Conservation (phyloP, 768 basidiomycete genomes). For the Sarcodon sp. region DNA sequence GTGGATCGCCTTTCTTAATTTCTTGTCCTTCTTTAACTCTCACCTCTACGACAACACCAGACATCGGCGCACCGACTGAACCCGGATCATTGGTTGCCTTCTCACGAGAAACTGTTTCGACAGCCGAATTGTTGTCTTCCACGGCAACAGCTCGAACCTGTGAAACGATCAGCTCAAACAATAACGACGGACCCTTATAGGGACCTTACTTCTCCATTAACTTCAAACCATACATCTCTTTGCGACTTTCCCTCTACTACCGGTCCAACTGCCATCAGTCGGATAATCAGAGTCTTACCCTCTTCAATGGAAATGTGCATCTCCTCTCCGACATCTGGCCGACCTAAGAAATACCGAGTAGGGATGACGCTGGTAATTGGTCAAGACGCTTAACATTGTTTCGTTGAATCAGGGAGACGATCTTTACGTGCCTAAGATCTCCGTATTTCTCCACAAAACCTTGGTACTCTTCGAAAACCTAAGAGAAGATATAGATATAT, state of each 20-base stretch:
- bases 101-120: slow-evolving; percentile 90
- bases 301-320: slow-evolving; percentile 94
- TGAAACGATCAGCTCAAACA: background rate
- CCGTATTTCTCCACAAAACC: slow-evolving; percentile 93
- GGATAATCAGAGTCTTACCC: slow-evolving; percentile 94
- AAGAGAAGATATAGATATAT: slow-evolving; percentile 2
- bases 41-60: slow-evolving; percentile 96
- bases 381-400: background rate
- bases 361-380: slow-evolving; percentile 64
- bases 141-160: slow-evolving; percentile 91
- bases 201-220: slow-evolving; percentile 75
- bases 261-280: slow-evolving; percentile 89
- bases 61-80: slow-evolving; percentile 96
- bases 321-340: slow-evolving; percentile 87
- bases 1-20: slow-evolving; percentile 95
- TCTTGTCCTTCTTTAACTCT: slow-evolving; percentile 96
- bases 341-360: slow-evolving; percentile 93
- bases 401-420: slow-evolving; percentile 2
- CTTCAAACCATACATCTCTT: slow-evolving; percentile 97
- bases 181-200: background rate
- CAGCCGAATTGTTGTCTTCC: slow-evolving; percentile 94
- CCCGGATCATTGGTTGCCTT: slow-evolving; percentile 90
- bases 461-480: slow-evolving; percentile 97
- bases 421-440: slow-evolving; percentile 65
- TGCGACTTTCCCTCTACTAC: slow-evolving; percentile 86